Conservation (phyloP, 2,329 filamentous ascomycete genomes). For the Sporothrix humicola region DNA sequence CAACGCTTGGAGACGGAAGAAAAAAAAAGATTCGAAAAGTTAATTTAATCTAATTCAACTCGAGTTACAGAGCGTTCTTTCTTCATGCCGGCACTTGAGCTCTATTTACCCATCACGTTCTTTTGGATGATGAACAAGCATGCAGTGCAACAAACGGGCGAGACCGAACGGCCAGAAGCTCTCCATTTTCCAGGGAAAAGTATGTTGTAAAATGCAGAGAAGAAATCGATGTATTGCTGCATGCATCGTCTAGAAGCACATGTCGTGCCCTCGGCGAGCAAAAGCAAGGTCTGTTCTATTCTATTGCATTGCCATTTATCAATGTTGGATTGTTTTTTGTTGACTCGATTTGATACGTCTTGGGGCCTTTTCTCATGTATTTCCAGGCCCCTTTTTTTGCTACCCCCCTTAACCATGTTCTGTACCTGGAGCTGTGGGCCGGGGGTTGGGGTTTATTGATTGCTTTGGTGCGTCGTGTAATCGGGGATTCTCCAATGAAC, state of each 20-base stretch:
- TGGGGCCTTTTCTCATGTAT: no score
- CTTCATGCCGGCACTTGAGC: neutral
- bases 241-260: constrained; percentile 5
- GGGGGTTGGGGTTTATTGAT: neutral
- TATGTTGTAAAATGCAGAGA: neutral
- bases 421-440: neutral
- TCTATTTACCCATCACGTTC: neutral
- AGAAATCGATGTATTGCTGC: neutral
- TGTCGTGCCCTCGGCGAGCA: constrained; percentile 22
- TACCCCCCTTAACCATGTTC: neutral
- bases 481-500: constrained; percentile 1
- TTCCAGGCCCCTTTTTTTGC: neutral
- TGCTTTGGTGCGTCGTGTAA: neutral
- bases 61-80: neutral
- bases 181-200: no score
- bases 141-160: neutral
- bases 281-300: no score
- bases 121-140: neutral
- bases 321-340: no score
- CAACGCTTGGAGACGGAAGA: neutral
- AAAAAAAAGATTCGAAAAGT: neutral
- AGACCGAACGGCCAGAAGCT: neutral
- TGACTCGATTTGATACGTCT: no score
- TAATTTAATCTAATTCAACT: constrained; percentile 1
- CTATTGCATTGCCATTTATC: no score